Conservation (phyloP, 768 basidiomycete genomes). For the Phylloporus arenicola region DNA sequence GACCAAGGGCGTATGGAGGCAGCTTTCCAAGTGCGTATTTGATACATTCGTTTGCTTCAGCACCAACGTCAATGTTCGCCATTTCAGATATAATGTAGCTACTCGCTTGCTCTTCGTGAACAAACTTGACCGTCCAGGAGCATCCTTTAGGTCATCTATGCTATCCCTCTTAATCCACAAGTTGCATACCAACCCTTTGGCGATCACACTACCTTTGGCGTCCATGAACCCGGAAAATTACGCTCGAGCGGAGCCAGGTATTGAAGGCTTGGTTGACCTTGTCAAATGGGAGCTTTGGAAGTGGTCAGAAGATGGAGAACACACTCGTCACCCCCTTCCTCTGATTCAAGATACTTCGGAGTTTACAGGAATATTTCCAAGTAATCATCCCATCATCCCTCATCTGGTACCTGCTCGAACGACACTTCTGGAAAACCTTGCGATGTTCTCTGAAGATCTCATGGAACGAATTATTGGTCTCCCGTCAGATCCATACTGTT, state of each 20-base stretch:
- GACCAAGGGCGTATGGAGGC: conserved; percentile 84
- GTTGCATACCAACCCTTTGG: conserved; percentile 69
- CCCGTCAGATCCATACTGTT: conserved; percentile 54
- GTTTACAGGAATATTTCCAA: conserved; percentile 41
- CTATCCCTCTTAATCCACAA: conserved; percentile 69
- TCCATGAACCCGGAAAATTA: conserved; percentile 69
- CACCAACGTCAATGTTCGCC: conserved; percentile 2
- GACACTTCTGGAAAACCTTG: conserved; percentile 69
- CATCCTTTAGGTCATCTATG: conserved; percentile 68
- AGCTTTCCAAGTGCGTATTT: conserved; percentile 70
- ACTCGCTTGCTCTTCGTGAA: conserved; percentile 80
- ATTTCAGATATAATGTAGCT: conserved; percentile 65
- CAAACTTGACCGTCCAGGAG: conserved; percentile 84
- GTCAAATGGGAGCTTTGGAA: conserved; percentile 82
- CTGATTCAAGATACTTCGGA: conserved; percentile 41
- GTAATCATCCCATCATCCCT: conserved; percentile 60
- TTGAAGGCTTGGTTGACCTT: conserved; percentile 80
- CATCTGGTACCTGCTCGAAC: conserved; percentile 64
- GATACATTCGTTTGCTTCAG: not conserved
- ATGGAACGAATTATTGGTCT: conserved; percentile 64
- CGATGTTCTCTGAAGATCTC: conserved; percentile 77
- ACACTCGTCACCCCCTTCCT: conserved; percentile 45
- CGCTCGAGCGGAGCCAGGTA: conserved; percentile 68
- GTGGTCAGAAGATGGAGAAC: conserved; percentile 52
- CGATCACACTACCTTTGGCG: conserved; percentile 68